These are phyloP conservation scores for Sesbania bispinosa DNA, from an alignment of 306 rosid species.

Conservation along the genomic window DNA sequence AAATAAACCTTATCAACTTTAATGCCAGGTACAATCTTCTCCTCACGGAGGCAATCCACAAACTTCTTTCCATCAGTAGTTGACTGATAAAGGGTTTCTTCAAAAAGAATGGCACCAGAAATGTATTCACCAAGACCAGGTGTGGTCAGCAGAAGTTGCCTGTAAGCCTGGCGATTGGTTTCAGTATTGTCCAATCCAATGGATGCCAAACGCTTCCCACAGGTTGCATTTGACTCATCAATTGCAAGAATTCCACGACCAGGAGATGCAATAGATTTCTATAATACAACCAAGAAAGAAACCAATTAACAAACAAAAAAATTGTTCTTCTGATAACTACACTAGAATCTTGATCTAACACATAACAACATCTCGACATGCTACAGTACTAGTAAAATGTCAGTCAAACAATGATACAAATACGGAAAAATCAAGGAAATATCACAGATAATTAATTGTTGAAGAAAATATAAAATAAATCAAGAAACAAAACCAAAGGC, in stretches of 20 bases:
- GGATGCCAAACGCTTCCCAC: constrained; percentile 91
- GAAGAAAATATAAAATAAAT: not conserved
- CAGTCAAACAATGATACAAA: constrained; percentile 2
- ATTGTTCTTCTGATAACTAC: not conserved
- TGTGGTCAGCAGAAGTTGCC: constrained; percentile 89
- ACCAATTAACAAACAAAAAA: not conserved
- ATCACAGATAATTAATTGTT: not conserved
- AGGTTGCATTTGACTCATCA: constrained; percentile 95
- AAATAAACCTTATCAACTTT: constrained; percentile 90
- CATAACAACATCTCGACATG: not conserved
- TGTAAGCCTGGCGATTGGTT: constrained; percentile 85
- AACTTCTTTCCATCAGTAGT: constrained; percentile 89
- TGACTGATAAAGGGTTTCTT: constrained; percentile 92
- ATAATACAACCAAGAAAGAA: constrained; percentile 25
- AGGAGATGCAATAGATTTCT: constrained; percentile 91
- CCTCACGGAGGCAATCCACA: constrained; percentile 63
- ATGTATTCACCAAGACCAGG: constrained; percentile 95
- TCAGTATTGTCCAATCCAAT: constrained; percentile 91
- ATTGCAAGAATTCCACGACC: constrained; percentile 99
- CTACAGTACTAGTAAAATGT: not conserved
- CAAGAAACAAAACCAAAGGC: constrained; percentile 1
- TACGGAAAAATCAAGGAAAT: not conserved
- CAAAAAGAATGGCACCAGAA: constrained; percentile 88
- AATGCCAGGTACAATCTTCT: constrained; percentile 86
- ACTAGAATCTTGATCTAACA: not conserved